Conservation (phyloP, 768 basidiomycete genomes). For the Lactifluus volemus region DNA sequence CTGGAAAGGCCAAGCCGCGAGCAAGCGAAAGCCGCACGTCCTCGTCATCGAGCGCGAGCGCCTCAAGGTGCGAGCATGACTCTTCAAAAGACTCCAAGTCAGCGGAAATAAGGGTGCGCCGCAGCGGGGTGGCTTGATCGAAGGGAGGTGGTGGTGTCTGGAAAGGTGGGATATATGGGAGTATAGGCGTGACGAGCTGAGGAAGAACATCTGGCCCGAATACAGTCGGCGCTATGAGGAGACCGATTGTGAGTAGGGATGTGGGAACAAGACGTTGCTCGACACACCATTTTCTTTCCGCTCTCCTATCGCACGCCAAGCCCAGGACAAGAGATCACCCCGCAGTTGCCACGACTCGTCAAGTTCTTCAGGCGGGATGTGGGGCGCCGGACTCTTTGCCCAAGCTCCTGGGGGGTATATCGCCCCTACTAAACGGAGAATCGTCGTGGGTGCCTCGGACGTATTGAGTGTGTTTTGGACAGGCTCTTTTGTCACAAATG, state of each 20-base stretch:
- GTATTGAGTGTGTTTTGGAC: slow-evolving; percentile 61
- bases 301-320: slow-evolving; percentile 67
- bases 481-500: slow-evolving; percentile 41
- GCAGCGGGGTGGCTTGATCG: slow-evolving; percentile 32
- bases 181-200: slow-evolving; percentile 48
- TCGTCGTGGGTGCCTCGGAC: slow-evolving; percentile 56
- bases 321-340: slow-evolving; percentile 60
- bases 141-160: slow-evolving; percentile 32
- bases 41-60: slow-evolving; percentile 69
- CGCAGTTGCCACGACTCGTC: slow-evolving; percentile 61
- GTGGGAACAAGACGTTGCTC: neutral
- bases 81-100: slow-evolving; percentile 73
- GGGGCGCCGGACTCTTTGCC: slow-evolving; percentile 30
- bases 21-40: slow-evolving; percentile 67
- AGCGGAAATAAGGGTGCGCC: slow-evolving; percentile 41
- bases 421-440: slow-evolving; percentile 55
- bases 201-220: slow-evolving; percentile 59
- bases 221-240: slow-evolving; percentile 40
- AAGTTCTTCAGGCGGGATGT: slow-evolving; percentile 24
- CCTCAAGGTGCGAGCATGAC: slow-evolving; percentile 66
- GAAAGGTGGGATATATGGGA: slow-evolving; percentile 52
- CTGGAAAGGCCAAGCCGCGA: slow-evolving; percentile 50
- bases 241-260: neutral
- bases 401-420: slow-evolving; percentile 72
- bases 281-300: slow-evolving; percentile 61